Conservation (phyloP, 495 filamentous ascomycete species). For the Copromyces sp. region DNA sequence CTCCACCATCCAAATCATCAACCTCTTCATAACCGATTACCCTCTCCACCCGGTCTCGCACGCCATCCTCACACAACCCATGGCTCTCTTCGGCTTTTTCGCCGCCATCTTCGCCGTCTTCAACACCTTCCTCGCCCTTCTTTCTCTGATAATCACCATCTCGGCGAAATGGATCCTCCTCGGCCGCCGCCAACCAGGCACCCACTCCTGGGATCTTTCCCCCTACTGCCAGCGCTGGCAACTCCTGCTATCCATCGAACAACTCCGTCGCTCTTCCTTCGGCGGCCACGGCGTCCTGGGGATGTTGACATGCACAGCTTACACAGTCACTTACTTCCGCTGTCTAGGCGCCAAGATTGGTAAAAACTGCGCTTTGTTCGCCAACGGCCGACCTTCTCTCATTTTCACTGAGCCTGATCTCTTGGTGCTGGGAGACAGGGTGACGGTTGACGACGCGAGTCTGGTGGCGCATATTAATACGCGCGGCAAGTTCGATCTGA, state of each 20-base stretch:
- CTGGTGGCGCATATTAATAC: conserved; percentile 28
- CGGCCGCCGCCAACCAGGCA: conserved; percentile 31
- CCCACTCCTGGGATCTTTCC: conserved; percentile 34
- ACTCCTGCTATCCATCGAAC: conserved; percentile 32
- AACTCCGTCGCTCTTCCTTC: conserved; percentile 32
- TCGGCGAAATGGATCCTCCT: conserved; percentile 32
- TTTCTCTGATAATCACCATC: conserved; percentile 27
- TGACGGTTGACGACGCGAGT: conserved; percentile 38
- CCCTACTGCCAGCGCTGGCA: conserved; percentile 28
- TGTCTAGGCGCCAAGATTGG: conserved; percentile 34
- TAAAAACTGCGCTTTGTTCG: conserved; percentile 36
- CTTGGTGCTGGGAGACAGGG: conserved; percentile 33
- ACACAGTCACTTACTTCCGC: conserved; percentile 31
- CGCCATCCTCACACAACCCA: conserved; percentile 17
- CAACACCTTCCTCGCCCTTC: conserved; percentile 20
- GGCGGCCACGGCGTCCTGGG: conserved; percentile 31
- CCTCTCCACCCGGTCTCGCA: conserved; percentile 5
- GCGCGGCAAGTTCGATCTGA: conserved; percentile 35
- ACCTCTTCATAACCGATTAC: conserved; percentile 3
- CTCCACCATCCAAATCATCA: conserved; percentile 13
- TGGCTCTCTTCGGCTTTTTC: conserved; percentile 20
- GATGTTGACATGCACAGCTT: conserved; percentile 34
- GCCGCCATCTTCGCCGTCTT: conserved; percentile 17
- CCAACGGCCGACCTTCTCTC: conserved; percentile 31
- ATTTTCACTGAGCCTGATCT: conserved; percentile 42